Conservation (phyloP, 2,329 filamentous ascomycete species). For the Coleophoma crateriformis region DNA sequence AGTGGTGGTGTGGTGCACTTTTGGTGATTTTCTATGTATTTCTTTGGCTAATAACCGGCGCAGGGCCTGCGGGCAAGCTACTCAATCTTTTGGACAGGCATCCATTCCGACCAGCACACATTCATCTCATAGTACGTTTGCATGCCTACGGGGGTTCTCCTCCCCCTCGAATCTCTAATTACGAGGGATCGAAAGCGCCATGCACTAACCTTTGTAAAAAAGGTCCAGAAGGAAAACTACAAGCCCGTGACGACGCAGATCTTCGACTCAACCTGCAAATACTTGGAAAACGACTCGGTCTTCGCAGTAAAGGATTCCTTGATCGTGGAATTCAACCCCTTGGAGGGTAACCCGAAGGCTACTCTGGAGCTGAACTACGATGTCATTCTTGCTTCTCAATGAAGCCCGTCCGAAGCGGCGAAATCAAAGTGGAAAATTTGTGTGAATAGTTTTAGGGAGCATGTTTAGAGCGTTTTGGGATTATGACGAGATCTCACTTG, state of each 20-base stretch:
- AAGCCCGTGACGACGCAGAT: conserved; percentile 71
- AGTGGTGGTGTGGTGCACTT: no score
- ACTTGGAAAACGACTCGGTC: conserved; percentile 48
- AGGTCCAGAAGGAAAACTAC: conserved; percentile 45
- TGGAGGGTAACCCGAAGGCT: conserved; percentile 26
- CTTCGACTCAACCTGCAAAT: conserved; percentile 62
- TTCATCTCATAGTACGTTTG: conserved; percentile 44
- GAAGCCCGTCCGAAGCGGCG: neutral
- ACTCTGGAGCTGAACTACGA: conserved; percentile 28
- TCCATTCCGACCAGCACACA: conserved; percentile 51
- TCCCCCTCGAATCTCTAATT: no score
- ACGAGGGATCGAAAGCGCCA: neutral
- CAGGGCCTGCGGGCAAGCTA: conserved; percentile 48
- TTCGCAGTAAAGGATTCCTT: conserved; percentile 50
- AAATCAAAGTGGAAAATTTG: no score
- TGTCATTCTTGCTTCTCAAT: conserved; percentile 18
- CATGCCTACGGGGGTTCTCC: neutral
- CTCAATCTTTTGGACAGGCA: conserved; percentile 49
- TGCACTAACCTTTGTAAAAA: conserved; percentile 30
- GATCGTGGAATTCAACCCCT: conserved; percentile 34
- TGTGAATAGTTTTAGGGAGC: no score
- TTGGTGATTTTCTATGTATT: no score
- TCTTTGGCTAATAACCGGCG: conserved; percentile 29
- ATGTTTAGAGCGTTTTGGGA: no score
- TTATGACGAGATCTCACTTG: no score